Evolutionary conservation across 1,284 basidiomycete species (phyloP), one percentile per base, ranked within the genome.

Genomic region (Pholiota adiposa): DNA sequence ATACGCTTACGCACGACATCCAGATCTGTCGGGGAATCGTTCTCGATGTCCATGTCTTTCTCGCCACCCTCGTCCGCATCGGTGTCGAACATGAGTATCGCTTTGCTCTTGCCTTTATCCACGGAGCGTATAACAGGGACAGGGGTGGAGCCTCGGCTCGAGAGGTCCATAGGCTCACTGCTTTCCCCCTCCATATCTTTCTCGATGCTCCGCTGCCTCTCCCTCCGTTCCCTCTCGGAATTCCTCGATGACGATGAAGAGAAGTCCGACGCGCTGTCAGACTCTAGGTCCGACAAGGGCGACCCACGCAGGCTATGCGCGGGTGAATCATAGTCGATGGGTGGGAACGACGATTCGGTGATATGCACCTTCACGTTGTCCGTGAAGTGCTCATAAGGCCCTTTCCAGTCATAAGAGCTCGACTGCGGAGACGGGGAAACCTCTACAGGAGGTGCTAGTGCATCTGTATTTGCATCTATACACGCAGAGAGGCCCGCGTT

Each of bases 121-220:
- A 41, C 38, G 4, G 19, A 8, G 8, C 33, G 25, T 16, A 16
- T 6, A 6, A 11, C 18, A 9, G 36, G 40, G 3, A n/a, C 40
- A 31, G n/a, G n/a, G 31, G 31, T 50, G 67, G 56, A 44, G 70
- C 69, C 19, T 73, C 53, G 72, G 29, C 77, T 80, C 5, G 75
- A 74, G 3, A 83, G 72, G 34, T 83, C 80, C 77, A 84, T 83
- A 0, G 82, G 80, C 6, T 55, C 54, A 33, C 41, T 55, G 19
- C n/a, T 7, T 16, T 31, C 54, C 9, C 54, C 3, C 7, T 48
- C 54, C 11, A n/a, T 38, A 19, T 34, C 25, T 6, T n/a, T 2
- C 41, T 31, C 34, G 9, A 16, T 7, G 12, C 31, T 31, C 18
- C 40, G 38, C 19, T 46, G 12, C 21, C 14, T 27, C 25, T 46